Percentiles rank a stretch among this genome's conserved stretches.
Evolutionary conservation across 306 rosid species (phyloP).

Genomic region (Gleditsia sinensis): DNA sequence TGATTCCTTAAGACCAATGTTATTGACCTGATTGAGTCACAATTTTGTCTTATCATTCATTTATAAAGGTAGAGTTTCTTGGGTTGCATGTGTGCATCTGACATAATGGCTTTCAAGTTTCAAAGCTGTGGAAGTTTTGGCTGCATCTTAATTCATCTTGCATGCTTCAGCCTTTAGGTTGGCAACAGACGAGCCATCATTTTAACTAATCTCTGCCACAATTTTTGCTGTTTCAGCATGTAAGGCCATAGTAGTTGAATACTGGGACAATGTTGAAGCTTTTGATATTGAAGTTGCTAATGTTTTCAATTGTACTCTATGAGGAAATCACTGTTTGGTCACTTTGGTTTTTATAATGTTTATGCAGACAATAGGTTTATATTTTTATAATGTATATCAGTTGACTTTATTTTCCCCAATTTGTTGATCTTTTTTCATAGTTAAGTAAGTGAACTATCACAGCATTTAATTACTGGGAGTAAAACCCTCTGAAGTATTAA

Average conservation of each 20-base stretch:
- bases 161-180: background rate
- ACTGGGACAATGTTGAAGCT: background rate
- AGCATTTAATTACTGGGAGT: background rate
- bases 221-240: background rate
- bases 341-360: background rate
- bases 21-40: constrained; percentile 16
- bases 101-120: constrained; percentile 1
- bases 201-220: background rate
- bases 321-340: background rate
- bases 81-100: background rate
- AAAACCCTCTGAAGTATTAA: background rate
- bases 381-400: background rate
- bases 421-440: background rate
- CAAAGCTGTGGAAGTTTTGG: background rate
- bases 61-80: constrained; percentile 18
- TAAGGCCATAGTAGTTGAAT: background rate
- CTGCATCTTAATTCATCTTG: constrained; percentile 7
- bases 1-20: background rate
- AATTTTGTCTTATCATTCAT: constrained; percentile 19
- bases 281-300: background rate
- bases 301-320: background rate
- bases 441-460: background rate
- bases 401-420: no score
- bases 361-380: background rate
- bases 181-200: background rate